Conservation (phyloP, 208 protist species). For the Leishmania tropica region DNA sequence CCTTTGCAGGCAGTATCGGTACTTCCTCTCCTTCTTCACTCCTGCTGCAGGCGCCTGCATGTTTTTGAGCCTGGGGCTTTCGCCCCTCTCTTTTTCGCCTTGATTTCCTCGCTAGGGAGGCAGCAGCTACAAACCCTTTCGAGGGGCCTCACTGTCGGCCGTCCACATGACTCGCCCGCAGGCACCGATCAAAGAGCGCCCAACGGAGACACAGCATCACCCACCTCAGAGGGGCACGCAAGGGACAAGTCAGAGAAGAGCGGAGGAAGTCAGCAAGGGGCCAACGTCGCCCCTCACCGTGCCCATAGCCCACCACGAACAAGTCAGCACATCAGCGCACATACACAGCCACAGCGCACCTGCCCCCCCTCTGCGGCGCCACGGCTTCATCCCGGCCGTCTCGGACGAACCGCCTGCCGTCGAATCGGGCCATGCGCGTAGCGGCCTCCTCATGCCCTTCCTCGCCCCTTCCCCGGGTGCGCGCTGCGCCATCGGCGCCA, state of each 20-base stretch:
- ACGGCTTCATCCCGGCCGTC: background rate
- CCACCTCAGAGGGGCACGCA: background rate
- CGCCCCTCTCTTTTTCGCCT: background rate
- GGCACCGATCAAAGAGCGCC: too few relatives aligned
- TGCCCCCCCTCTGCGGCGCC: background rate
- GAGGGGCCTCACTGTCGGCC: too few relatives aligned
- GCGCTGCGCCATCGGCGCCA: background rate
- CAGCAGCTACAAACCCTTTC: background rate
- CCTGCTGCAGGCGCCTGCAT: background rate
- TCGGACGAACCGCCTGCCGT: background rate
- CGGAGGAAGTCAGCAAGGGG: too few relatives aligned
- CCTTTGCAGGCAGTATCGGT: background rate
- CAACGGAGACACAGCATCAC: background rate
- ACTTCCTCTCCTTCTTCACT: background rate
- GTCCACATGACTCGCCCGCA: background rate
- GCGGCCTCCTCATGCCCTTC: background rate
- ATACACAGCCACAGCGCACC: background rate
- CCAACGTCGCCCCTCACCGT: too few relatives aligned
- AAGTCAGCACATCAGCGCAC: background rate
- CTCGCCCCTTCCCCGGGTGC: background rate
- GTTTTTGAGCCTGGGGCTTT: background rate
- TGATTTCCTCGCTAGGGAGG: background rate
- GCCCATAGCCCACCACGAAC: background rate
- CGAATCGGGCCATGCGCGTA: background rate
- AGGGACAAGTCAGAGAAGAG: background rate